A percentile compares a stretch with the other conserved stretches of the same genome.
Evolutionary conservation across 768 basidiomycete species (phyloP).

Genomic region (Boletellus emodensis): DNA sequence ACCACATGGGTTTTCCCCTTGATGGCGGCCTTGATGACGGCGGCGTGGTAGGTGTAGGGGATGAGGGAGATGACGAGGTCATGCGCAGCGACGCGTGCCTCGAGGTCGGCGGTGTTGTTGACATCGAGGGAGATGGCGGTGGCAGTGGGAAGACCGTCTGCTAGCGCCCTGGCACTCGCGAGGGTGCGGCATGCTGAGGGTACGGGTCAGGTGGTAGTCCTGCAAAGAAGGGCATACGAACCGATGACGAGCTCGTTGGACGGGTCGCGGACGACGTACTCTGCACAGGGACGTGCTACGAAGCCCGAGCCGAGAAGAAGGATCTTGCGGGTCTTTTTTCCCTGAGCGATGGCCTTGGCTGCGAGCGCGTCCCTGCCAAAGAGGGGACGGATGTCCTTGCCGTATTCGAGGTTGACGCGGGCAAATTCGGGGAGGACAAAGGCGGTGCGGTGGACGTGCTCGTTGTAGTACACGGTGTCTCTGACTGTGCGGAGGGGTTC

Average conservation of each 20-base stretch:
- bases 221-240: conserved; percentile 29
- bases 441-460: conserved; percentile 70
- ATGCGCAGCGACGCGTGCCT: conserved; percentile 75
- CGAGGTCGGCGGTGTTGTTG: conserved; percentile 61
- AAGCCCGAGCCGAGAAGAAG: conserved; percentile 93
- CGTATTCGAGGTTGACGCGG: conserved; percentile 67
- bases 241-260: conserved; percentile 84
- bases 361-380: conserved; percentile 64
- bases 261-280: conserved; percentile 82
- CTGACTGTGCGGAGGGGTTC: conserved; percentile 70
- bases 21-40: conserved; percentile 85
- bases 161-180: conserved; percentile 65
- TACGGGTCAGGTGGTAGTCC: conserved; percentile 1
- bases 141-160: conserved; percentile 62
- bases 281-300: conserved; percentile 94
- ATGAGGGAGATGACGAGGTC: conserved; percentile 96
- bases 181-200: conserved; percentile 82
- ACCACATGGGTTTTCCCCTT: conserved; percentile 87
- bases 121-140: conserved; percentile 83
- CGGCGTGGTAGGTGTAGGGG: conserved; percentile 87
- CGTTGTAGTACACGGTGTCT: conserved; percentile 81
- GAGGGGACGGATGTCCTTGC: conserved; percentile 63
- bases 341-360: conserved; percentile 39
- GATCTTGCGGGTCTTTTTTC: conserved; percentile 56
- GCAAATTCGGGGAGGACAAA: conserved; percentile 95